Evolutionary conservation across 257 asterid species (phyloP).

Genomic region (Eustoma russellianum): DNA sequence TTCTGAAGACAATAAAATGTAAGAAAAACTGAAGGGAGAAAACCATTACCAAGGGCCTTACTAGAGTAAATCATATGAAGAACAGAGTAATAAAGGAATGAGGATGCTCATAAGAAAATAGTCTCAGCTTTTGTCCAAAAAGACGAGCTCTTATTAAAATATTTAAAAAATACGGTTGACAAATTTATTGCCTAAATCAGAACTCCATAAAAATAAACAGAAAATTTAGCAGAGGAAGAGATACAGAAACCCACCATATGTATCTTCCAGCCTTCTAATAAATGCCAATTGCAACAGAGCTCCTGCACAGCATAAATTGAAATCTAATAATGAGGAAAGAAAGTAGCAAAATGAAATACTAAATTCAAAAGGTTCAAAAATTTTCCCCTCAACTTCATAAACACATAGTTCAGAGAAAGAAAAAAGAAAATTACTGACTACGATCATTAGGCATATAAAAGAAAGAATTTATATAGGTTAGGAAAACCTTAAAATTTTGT

Average conservation of each 20-base stretch:
- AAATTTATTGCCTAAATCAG: neutral
- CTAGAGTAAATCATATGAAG: no score
- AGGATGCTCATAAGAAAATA: neutral
- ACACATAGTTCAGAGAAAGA: no score
- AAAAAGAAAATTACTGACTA: no score
- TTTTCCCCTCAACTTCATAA: no score
- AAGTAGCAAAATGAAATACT: no score
- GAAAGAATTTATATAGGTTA: no score
- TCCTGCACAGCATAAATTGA: conserved; percentile 35
- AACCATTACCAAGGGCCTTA: no score
- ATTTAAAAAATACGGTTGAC: neutral
- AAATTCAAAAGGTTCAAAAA: no score
- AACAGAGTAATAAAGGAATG: neutral
- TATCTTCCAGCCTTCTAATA: conserved; percentile 65
- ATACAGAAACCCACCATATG: conserved; percentile 44
- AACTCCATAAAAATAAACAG: neutral
- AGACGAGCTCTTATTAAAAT: neutral
- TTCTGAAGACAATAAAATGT: neutral
- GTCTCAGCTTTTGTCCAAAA: neutral
- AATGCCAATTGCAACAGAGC: conserved; percentile 58
- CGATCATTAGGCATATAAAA: no score
- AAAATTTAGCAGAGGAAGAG: neutral
- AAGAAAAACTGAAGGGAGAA: neutral
- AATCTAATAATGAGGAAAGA: neutral
- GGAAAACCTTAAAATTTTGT: no score